Evolutionary conservation across 106 monocot genomes (phyloP).

Genomic region (Dactylorhiza incarnata): DNA sequence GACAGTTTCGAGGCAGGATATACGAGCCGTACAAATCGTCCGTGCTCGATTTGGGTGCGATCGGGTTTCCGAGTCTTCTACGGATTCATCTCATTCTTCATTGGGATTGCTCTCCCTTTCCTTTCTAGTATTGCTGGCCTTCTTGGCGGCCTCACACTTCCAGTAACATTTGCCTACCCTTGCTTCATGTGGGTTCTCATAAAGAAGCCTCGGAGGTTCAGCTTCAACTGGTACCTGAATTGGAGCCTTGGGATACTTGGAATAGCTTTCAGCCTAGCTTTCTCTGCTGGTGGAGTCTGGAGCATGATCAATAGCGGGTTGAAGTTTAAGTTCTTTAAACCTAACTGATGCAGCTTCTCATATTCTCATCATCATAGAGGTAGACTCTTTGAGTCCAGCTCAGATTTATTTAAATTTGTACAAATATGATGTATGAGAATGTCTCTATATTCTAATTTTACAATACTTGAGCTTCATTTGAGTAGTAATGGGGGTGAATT

Average conservation of each 20-base stretch:
- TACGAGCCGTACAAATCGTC: slow-evolving; percentile 80
- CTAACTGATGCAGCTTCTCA: slow-evolving; percentile 24
- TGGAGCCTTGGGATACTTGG: slow-evolving; percentile 78
- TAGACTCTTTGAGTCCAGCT: not conserved
- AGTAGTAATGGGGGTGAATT: not conserved
- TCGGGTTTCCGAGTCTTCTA: slow-evolving; percentile 87
- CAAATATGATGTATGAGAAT: too few species aligned
- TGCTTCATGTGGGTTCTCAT: slow-evolving; percentile 98
- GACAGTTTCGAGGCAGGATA: slow-evolving; percentile 94
- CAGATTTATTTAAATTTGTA: not conserved
- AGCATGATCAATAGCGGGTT: slow-evolving; percentile 86
- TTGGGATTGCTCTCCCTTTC: slow-evolving; percentile 76
- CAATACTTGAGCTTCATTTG: not conserved
- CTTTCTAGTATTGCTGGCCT: slow-evolving; percentile 87
- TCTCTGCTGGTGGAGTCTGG: slow-evolving; percentile 86
- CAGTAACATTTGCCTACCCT: slow-evolving; percentile 95
- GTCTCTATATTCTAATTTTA: not conserved
- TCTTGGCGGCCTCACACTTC: slow-evolving; percentile 82
- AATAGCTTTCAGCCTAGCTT: slow-evolving; percentile 78
- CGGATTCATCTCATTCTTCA: slow-evolving; percentile 79
- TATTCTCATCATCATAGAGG: too few species aligned
- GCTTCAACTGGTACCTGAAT: slow-evolving; percentile 83
- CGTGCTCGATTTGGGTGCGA: slow-evolving; percentile 84
- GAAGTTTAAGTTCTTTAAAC: slow-evolving; percentile 88
- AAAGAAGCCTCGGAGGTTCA: slow-evolving; percentile 72